Evolutionary conservation across 805 yeast genomes (phyloP), one percentile per base, ranked within the genome.

Genomic region (Suhomyces xylopsoci): DNA sequence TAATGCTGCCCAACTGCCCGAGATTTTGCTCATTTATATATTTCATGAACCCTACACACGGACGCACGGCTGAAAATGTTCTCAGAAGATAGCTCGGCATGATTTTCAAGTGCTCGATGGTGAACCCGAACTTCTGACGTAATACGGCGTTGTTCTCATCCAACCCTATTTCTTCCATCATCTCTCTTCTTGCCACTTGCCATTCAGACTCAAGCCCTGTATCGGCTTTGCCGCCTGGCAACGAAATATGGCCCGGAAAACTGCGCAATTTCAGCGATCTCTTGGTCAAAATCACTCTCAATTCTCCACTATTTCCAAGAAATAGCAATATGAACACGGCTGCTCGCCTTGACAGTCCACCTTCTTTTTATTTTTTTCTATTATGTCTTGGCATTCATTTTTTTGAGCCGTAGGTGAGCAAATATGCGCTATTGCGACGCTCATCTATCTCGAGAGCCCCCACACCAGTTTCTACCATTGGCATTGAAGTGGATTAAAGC

Each of bases 211-310:
- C 90, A 17, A 80, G 73, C 0, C 79, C 82, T 42, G 59, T 63
- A 66, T 92, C 97, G 4, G 96, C 91, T 63, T 87, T 89, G 7
- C 97, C 98, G 2, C 98, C 98, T 3, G 98, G 98, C 7, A 92
- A 74, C 1, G 97, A 90, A 5, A 88, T 88, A 66, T 92, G 97
- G 5, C 97, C 97, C 0, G 94, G 87, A 70, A 91, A 92, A 50
- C 81, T 81, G 47, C 83, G 75, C 60, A 93, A 74, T 36, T 78
- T 74, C 47, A 87, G 76, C 2, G 96, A 84, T 55, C 98, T 70
- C 59, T 87, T 84, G 1, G 97, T 92, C 48, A 92, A 69, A 3
- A 92, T 74, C 30, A 90, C 96, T 44, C 93, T 69, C 17, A 91
- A 68, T 58, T 90, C 96, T 2, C 93, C 93, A 44, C 74, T 67